These are phyloP conservation scores for Tulasnella sp. DNA, from an alignment of 768 basidiomycete genomes.

Conservation along the genomic window DNA sequence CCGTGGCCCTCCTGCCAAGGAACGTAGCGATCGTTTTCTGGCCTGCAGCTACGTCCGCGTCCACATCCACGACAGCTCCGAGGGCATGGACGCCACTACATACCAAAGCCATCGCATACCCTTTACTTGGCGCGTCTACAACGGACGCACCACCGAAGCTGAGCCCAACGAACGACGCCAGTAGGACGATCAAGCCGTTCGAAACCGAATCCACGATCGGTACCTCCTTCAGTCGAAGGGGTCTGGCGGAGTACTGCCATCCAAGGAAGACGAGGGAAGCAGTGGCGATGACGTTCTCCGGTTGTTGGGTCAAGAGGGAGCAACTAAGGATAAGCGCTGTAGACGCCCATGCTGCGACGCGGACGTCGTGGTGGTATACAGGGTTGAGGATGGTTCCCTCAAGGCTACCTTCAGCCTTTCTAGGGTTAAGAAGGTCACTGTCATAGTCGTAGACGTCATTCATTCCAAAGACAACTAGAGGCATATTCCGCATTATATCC, in stretches of 20 bases:
- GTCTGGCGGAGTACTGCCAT: conserved; percentile 20
- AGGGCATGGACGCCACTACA: conserved; percentile 19
- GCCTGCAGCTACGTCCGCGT: conserved; percentile 18
- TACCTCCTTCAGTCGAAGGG: conserved; percentile 18
- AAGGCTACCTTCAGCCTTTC: conserved; percentile 14
- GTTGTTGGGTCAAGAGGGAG: conserved; percentile 4
- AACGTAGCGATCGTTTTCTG: conserved; percentile 18
- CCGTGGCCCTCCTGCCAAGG: conserved; percentile 10
- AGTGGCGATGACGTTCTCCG: conserved; percentile 11
- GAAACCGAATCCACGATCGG: conserved; percentile 19
- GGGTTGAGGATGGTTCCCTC: conserved; percentile 19
- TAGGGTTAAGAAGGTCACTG: conserved; percentile 17
- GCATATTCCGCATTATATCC: too few species aligned
- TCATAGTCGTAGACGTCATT: conserved; percentile 21
- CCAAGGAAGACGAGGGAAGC: conserved; percentile 14
- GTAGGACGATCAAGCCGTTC: conserved; percentile 19
- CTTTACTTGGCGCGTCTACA: conserved; percentile 9
- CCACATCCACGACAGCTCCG: conserved; percentile 18
- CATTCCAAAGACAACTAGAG: conserved; percentile 20
- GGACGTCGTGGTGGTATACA: conserved; percentile 15
- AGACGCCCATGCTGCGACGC: conserved; percentile 17
- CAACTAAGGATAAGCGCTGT: conserved; percentile 14
- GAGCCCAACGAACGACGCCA: conserved; percentile 17
- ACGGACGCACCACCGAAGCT: conserved; percentile 10
- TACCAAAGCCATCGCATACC: conserved; percentile 15